These are phyloP conservation scores for Leucoagaricus sp. DNA, from an alignment of 1,284 basidiomycete species.

Conservation along the genomic window DNA sequence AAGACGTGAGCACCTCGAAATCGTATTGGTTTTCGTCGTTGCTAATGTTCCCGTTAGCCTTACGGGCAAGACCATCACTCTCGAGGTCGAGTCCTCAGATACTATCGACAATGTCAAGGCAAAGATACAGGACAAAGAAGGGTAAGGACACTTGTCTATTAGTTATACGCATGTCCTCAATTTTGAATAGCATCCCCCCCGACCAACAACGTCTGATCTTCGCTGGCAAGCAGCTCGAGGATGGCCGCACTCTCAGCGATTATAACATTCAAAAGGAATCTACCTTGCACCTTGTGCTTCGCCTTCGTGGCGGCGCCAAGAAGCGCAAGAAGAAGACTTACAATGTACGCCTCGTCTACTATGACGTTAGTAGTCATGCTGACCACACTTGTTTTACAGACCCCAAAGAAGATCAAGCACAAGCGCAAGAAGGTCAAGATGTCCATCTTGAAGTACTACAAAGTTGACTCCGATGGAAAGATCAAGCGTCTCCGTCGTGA, in stretches of 20 bases:
- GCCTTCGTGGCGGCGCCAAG: constrained; percentile 96
- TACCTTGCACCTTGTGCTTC: constrained; percentile 94
- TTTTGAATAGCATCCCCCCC: constrained; percentile 72
- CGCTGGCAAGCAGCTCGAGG: constrained; percentile 97
- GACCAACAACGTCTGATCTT: constrained; percentile 99
- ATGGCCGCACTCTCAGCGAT: constrained; percentile 87
- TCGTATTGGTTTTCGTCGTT: background rate
- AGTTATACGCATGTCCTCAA: constrained; percentile 14
- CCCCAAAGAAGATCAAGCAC: constrained; percentile 99
- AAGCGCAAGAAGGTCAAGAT: constrained; percentile 99
- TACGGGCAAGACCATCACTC: constrained; percentile 98
- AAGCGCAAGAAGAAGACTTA: constrained; percentile 99
- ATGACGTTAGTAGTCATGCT: background rate
- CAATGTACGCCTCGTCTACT: constrained; percentile 55
- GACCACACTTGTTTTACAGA: constrained; percentile 46
- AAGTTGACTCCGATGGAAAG: constrained; percentile 98
- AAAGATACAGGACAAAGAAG: constrained; percentile 96
- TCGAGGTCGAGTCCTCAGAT: constrained; percentile 96
- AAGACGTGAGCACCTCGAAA: constrained; percentile 74
- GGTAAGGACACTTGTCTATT: constrained; percentile 47
- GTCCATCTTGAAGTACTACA: constrained; percentile 99
- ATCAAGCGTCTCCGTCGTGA: constrained; percentile 99
- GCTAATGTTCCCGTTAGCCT: constrained; percentile 57
- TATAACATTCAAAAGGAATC: constrained; percentile 80
- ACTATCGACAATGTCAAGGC: constrained; percentile 98